phyloP scores from a whole-genome alignment of 108 stramenopile species.

The Phaeodactylum tricornutum region DNA sequence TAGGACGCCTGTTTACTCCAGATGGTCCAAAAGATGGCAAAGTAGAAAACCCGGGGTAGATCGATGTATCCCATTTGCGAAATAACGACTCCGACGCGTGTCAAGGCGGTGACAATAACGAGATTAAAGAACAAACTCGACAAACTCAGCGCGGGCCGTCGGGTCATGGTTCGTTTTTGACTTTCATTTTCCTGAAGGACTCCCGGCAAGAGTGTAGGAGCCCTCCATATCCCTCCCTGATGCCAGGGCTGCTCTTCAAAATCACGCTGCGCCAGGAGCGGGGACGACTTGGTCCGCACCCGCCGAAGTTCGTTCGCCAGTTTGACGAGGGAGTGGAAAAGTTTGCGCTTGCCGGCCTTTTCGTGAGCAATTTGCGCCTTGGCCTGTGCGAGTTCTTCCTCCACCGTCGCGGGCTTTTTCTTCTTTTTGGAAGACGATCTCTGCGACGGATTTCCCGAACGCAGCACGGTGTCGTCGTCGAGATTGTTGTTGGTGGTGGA shows the following conservation, averaged over 20 bases:
- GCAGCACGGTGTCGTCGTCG: too few species aligned
- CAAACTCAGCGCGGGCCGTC: constrained; percentile 42
- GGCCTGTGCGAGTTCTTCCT: constrained; percentile 12
- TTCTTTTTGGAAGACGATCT: background rate
- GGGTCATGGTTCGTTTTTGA: constrained; percentile 9
- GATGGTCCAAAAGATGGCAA: constrained; percentile 77
- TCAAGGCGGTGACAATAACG: constrained; percentile 71
- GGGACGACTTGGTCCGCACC: constrained; percentile 15
- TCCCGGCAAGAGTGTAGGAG: constrained; percentile 45
- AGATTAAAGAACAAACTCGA: constrained; percentile 70
- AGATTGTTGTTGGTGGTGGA: too few species aligned
- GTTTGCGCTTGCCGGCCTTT: constrained; percentile 69
- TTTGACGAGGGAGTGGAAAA: constrained; percentile 63
- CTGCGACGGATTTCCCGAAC: too few species aligned
- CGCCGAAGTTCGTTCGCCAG: constrained; percentile 62
- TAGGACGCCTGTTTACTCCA: constrained; percentile 72
- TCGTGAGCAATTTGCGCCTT: constrained; percentile 35
- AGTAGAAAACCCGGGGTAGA: constrained; percentile 44
- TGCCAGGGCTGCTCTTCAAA: constrained; percentile 64
- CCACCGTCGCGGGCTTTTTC: background rate
- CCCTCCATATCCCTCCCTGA: constrained; percentile 74
- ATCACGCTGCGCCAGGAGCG: constrained; percentile 31
- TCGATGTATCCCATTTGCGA: constrained; percentile 38
- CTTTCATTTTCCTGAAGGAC: constrained; percentile 9
- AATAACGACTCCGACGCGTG: constrained; percentile 63